These are phyloP conservation scores for Larix kaempferi DNA, from an alignment of 75 land plant genomes.

Conservation along the genomic window DNA sequence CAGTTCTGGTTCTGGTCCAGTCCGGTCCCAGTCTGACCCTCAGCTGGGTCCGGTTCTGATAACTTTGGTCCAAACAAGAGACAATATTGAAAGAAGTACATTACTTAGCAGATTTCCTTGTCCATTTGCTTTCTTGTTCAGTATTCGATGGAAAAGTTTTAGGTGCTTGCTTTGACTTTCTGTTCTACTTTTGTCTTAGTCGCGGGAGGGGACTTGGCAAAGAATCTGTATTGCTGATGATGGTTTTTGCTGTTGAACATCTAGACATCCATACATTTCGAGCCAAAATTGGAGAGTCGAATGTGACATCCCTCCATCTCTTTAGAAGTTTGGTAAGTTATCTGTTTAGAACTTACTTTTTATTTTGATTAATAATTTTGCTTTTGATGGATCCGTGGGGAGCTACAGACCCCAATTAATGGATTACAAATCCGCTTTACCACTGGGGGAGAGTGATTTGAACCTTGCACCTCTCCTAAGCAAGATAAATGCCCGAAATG, in stretches of 20 bases:
- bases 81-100: neutral
- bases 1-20: too few species aligned
- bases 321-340: slow-evolving; percentile 57
- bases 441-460: too few species aligned
- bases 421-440: too few species aligned
- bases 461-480: too few species aligned
- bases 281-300: slow-evolving; percentile 77
- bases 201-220: slow-evolving; percentile 84
- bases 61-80: neutral
- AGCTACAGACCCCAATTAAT: too few species aligned
- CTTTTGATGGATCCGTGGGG: too few species aligned
- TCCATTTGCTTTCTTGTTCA: neutral
- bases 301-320: slow-evolving; percentile 52
- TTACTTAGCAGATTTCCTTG: neutral
- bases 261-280: slow-evolving; percentile 51
- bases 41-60: too few species aligned
- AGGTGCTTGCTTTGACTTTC: neutral
- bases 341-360: neutral
- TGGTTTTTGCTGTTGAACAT: slow-evolving; percentile 53
- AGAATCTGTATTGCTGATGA: slow-evolving; percentile 80
- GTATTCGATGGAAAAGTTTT: neutral
- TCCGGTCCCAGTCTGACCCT: too few species aligned
- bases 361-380: neutral
- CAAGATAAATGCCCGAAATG: too few species aligned
- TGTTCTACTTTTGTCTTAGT: slow-evolving; percentile 17